Percentiles rank a stretch among this genome's conserved stretches.
Conservation (phyloP, 305 asterid species). For the Fraxinus sp. region DNA sequence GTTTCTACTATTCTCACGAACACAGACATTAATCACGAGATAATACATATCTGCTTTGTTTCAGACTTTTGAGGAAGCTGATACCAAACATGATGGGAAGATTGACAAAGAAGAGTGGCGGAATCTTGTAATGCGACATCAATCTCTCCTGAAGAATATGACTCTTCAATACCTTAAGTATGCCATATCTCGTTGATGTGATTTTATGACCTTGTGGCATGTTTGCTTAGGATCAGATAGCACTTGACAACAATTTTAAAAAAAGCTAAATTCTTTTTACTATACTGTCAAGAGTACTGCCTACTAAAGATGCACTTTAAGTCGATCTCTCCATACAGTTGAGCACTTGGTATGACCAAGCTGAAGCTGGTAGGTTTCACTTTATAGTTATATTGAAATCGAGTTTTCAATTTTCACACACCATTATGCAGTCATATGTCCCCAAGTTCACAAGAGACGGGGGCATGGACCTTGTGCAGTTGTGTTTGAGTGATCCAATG, state of each 20-base stretch:
- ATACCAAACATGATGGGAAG: constrained; percentile 79
- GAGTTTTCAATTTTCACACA: neutral
- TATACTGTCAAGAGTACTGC: neutral
- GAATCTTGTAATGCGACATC: constrained; percentile 69
- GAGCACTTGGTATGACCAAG: neutral
- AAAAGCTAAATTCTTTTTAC: too few species aligned
- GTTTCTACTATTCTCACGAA: neutral
- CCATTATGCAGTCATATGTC: neutral
- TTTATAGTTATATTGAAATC: neutral
- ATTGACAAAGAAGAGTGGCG: constrained; percentile 93
- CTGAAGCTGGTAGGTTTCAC: too few species aligned
- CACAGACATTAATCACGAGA: neutral
- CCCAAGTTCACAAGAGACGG: neutral
- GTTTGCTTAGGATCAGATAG: too few species aligned
- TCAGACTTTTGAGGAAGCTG: constrained; percentile 96
- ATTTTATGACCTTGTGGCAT: neutral
- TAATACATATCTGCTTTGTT: constrained; percentile 21
- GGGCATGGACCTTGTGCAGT: neutral
- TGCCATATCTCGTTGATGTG: neutral
- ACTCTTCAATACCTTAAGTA: constrained; percentile 89
- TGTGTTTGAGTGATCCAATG: neutral
- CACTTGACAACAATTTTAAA: too few species aligned
- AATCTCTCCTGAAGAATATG: constrained; percentile 86
- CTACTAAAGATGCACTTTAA: neutral
- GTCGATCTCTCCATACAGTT: neutral